Conservation (phyloP, 345 rosid species). For the Sonneratia caseolaris region DNA sequence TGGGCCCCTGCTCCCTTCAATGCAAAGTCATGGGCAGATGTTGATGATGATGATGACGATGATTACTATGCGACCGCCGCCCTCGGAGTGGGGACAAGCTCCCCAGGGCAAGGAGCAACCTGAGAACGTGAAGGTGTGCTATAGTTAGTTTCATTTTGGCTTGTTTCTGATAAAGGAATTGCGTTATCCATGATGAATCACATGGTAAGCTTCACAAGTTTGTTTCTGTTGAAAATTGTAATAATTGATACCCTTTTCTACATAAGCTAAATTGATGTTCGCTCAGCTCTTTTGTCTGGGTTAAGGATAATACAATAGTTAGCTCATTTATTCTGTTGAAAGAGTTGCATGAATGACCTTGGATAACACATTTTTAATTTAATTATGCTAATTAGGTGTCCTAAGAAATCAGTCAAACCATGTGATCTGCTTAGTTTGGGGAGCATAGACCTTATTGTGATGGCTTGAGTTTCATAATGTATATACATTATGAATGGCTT, state of each 20-base stretch:
- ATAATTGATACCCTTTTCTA: no score
- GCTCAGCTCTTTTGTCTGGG: no score
- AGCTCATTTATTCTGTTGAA: no score
- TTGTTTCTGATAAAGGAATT: not conserved
- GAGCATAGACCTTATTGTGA: no score
- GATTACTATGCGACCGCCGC: conserved; percentile 33
- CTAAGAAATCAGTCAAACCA: no score
- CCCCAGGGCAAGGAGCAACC: conserved; percentile 13
- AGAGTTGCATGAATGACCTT: no score
- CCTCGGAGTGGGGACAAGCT: conserved; percentile 15
- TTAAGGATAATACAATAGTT: no score
- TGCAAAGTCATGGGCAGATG: conserved; percentile 35
- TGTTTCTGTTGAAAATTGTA: not conserved
- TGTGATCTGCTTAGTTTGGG: no score
- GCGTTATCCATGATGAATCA: conserved; percentile 19
- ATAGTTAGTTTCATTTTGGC: not conserved
- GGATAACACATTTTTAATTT: no score
- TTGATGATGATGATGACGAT: conserved; percentile 37
- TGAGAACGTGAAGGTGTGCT: conserved; percentile 5
- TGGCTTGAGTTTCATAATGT: no score
- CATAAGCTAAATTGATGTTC: no score
- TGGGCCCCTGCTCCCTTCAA: conserved; percentile 38
- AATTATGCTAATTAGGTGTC: not conserved
- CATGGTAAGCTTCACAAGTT: conserved; percentile 19
- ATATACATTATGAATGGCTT: not conserved